phyloP scores from a whole-genome alignment of 2,329 filamentous ascomycete genomes.

The Colletotrichum sojae region DNA sequence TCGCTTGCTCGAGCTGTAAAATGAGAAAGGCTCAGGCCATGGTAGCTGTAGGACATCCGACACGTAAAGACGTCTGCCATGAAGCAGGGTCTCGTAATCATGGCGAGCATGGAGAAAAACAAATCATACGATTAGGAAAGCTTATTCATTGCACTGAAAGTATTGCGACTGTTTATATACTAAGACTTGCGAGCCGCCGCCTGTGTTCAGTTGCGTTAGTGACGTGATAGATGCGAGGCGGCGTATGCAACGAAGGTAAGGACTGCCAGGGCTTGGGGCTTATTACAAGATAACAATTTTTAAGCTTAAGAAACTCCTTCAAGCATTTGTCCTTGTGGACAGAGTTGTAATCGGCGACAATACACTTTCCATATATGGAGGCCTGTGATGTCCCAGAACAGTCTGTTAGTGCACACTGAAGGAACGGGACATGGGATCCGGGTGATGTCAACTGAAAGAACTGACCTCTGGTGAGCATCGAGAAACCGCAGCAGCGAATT shows the following conservation, averaged over 20 bases:
- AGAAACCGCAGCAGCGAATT: conserved; percentile 67
- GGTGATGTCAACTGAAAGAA: background rate
- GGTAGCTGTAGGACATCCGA: background rate
- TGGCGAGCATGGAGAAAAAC: background rate
- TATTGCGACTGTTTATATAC: conserved; percentile 1
- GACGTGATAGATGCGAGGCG: conserved; percentile 1
- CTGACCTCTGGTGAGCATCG: conserved; percentile 70
- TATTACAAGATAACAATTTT: conserved; percentile 88
- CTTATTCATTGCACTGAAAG: background rate
- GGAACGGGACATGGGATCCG: too few species aligned
- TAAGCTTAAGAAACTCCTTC: conserved; percentile 86
- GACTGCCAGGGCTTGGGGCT: background rate
- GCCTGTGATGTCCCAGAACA: conserved; percentile 67
- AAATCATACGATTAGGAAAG: background rate
- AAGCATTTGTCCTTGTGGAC: conserved; percentile 92
- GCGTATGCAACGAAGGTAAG: background rate
- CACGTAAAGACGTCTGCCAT: too few species aligned
- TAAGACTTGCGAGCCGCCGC: conserved; percentile 33
- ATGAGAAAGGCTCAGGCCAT: too few species aligned
- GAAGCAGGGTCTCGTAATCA: too few species aligned
- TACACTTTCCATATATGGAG: conserved; percentile 89
- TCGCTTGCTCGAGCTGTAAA: conserved; percentile 80
- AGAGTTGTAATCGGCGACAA: conserved; percentile 90
- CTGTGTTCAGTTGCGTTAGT: conserved; percentile 24
- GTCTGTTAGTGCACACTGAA: background rate